phyloP scores from a whole-genome alignment of 108 stramenopile species.

The Cylindrotheca closterium region DNA sequence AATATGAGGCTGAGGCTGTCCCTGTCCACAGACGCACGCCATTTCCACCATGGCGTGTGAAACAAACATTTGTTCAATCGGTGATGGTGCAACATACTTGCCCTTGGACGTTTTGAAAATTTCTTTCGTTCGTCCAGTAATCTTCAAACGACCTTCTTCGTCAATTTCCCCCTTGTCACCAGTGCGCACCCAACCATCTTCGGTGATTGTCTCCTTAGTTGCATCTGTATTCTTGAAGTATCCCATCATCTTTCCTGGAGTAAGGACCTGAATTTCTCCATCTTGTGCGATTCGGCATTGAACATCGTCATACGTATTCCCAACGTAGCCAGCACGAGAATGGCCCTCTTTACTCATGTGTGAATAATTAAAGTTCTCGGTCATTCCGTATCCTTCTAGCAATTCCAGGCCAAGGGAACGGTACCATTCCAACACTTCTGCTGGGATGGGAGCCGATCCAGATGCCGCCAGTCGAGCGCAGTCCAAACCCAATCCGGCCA shows the following conservation, averaged over 20 bases:
- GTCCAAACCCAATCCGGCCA: conserved; percentile 67
- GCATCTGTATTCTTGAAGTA: conserved; percentile 85
- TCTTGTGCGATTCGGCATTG: conserved; percentile 68
- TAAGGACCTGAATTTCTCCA: conserved; percentile 78
- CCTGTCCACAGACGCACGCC: conserved; percentile 71
- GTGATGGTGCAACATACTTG: conserved; percentile 79
- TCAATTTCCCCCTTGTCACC: conserved; percentile 87
- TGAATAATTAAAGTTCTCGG: conserved; percentile 84
- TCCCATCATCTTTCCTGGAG: conserved; percentile 75
- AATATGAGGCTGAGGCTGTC: conserved; percentile 60
- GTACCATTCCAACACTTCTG: conserved; percentile 64
- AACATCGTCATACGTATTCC: conserved; percentile 61
- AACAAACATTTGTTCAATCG: conserved; percentile 70
- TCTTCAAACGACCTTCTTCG: conserved; percentile 74
- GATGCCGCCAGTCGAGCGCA: conserved; percentile 65
- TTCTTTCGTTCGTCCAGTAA: conserved; percentile 85
- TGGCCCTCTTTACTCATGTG: conserved; percentile 52
- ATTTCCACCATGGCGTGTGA: conserved; percentile 54
- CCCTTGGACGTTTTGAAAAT: conserved; percentile 86
- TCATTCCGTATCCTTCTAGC: conserved; percentile 83
- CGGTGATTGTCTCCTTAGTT: conserved; percentile 76
- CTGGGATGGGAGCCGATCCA: conserved; percentile 72
- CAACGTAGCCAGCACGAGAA: conserved; percentile 68
- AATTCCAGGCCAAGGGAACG: conserved; percentile 65
- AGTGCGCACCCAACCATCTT: conserved; percentile 84